Base-by-base conservation (phyloP, 164 flowering plant genomes). In the Kalanchoe fedtschenkoi region DNA sequence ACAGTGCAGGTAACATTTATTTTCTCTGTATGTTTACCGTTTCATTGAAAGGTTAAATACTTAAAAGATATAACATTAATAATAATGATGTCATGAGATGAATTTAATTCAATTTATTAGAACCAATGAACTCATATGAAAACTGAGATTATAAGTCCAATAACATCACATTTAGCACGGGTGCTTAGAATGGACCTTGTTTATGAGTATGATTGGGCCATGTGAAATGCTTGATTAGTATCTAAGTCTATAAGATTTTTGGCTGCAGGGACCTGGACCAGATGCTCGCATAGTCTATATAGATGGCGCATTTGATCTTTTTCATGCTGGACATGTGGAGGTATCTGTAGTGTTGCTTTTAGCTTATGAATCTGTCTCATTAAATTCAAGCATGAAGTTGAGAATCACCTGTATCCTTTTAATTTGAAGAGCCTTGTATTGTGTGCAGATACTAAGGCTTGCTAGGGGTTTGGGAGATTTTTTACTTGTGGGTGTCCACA, bases 301-400 rank as follows among this genome's bases (percentile, higher is more conserved):
- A 53, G 97, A 88, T 80, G 98, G 98, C 65, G 96, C 98, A 29
- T 92, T 92, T 80, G 98, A 92, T 84, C 97, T 92, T 69, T 92
- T 92, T 58, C 98, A 92, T 78, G 98, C 98, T 47, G 98, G 98
- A 58, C 98, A 92, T 75, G 98, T 92, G 42, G 96, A 92, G 96
- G 98, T 89, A 80, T 68, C 15, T 30, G 19, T 60, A 19, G 24
- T 34, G 34, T 28, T 22, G 26, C 29, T 47, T 47, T 47, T 47
- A 47, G 26, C 29, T 47, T 47, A 6, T 47, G 54, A 22, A n/a
- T n/a, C n/a, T n/a, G n/a, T n/a, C 6, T 44, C 2, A 7, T 15
- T 44, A n/a, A 44, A 44, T 44, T 22, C 9, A 44, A 44, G 10
- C 7, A 6, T 19, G 24, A 44, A n/a, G 51, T 2, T 44, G 51